Evolutionary conservation across 2,329 filamentous ascomycete genomes (phyloP).

Genomic region (Hypoxylon sp.): DNA sequence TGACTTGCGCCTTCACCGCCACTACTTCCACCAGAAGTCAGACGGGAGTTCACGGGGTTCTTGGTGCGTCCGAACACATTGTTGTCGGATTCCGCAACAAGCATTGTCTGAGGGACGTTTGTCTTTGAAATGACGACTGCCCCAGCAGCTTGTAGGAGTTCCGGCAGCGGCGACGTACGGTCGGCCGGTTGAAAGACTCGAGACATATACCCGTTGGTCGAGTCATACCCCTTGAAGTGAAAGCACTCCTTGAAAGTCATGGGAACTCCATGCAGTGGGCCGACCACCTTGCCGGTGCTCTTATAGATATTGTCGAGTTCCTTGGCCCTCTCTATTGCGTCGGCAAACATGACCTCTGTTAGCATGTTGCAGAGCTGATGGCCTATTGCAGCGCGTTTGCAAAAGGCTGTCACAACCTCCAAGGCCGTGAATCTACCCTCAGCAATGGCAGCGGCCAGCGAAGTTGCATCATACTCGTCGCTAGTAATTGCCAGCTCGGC

Average conservation of each 20-base stretch:
- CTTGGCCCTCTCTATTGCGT: constrained; percentile 57
- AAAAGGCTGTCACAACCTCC: constrained; percentile 59
- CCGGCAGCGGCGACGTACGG: constrained; percentile 42
- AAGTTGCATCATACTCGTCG: constrained; percentile 46
- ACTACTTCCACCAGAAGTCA: constrained; percentile 48
- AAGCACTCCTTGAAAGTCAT: constrained; percentile 58
- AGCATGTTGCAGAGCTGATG: constrained; percentile 60
- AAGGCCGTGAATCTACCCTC: constrained; percentile 45
- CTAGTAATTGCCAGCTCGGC: constrained; percentile 45
- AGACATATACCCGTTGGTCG: constrained; percentile 53
- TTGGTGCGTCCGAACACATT: constrained; percentile 49
- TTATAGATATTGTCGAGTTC: constrained; percentile 57
- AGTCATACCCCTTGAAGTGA: constrained; percentile 51
- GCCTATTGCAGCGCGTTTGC: constrained; percentile 64
- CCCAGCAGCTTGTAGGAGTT: constrained; percentile 42
- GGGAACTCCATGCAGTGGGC: constrained; percentile 68
- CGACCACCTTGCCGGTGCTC: constrained; percentile 60
- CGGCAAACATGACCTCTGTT: constrained; percentile 61
- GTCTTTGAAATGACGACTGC: constrained; percentile 47
- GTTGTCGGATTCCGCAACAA: constrained; percentile 46
- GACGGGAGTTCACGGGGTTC: constrained; percentile 45
- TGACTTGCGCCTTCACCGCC: constrained; percentile 47
- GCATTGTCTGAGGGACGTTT: constrained; percentile 49
- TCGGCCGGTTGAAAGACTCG: constrained; percentile 43
- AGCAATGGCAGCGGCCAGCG: constrained; percentile 46